Evolutionary conservation across 225 moss, liverwort and hornwort species (phyloP).

Genomic region (Takakia lepidozioides): DNA sequence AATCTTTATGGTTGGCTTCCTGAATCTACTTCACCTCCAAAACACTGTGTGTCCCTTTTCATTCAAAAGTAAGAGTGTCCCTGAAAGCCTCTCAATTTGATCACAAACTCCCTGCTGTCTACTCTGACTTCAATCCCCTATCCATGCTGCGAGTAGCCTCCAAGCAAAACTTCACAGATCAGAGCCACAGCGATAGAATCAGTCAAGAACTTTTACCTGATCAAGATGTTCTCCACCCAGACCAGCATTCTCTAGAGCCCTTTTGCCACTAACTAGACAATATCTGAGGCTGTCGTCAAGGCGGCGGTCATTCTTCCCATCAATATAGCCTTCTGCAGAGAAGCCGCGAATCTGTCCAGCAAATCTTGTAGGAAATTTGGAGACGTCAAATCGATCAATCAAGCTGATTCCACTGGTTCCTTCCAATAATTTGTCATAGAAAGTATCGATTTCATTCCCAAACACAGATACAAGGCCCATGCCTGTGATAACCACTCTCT

Average conservation of each 20-base stretch:
- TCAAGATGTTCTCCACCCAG: constrained; percentile 75
- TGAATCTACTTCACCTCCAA: no score
- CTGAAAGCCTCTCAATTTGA: no score
- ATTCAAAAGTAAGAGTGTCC: no score
- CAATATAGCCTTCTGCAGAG: constrained; percentile 65
- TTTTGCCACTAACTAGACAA: constrained; percentile 83
- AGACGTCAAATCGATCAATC: constrained; percentile 89
- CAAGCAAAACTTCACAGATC: background rate
- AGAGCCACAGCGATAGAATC: background rate
- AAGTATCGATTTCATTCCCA: constrained; percentile 77
- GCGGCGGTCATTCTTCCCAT: constrained; percentile 96
- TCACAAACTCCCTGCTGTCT: background rate
- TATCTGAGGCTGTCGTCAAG: constrained; percentile 91
- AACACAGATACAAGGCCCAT: constrained; percentile 97
- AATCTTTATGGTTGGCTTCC: background rate
- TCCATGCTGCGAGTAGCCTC: background rate
- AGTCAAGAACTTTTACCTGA: constrained; percentile 31
- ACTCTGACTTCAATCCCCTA: background rate
- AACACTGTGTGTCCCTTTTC: no score
- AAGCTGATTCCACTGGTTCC: constrained; percentile 84
- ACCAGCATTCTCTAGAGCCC: constrained; percentile 71
- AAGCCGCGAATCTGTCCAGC: constrained; percentile 92
- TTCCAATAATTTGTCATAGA: constrained; percentile 77
- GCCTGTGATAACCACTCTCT: constrained; percentile 94
- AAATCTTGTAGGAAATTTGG: constrained; percentile 88